Evolutionary conservation across 2,329 filamentous ascomycete species (phyloP).

Genomic region (Drechslera avenae): DNA sequence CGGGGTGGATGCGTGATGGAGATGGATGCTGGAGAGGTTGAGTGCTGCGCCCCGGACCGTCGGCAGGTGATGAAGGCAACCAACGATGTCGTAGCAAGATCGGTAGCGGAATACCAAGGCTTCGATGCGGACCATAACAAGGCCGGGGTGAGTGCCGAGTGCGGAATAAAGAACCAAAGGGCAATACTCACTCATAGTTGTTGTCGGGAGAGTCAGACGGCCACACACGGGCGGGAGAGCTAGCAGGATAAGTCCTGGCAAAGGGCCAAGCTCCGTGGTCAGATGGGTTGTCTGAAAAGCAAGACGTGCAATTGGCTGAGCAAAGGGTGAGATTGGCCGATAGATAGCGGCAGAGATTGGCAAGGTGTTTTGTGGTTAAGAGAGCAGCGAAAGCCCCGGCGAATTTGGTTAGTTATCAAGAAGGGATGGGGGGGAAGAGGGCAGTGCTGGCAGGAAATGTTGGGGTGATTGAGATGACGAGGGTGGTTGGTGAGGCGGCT

Average conservation of each 20-base stretch:
- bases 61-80: not conserved
- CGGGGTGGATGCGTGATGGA: conserved; percentile 1
- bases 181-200: conserved; percentile 27
- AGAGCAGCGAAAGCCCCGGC: conserved; percentile 2
- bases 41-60: conserved; percentile 8
- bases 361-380: not conserved
- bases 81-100: conserved; percentile 3
- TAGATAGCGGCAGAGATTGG: conserved; percentile 3
- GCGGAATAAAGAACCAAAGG: conserved; percentile 15
- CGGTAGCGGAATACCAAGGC: conserved; percentile 10
- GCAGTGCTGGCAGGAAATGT: conserved; percentile 1
- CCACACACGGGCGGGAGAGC: conserved; percentile 7
- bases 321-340: conserved; percentile 6
- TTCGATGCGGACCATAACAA: conserved; percentile 10
- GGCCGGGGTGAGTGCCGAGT: conserved; percentile 7
- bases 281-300: not conserved
- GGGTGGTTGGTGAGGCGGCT: conserved; percentile 8
- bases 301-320: conserved; percentile 8
- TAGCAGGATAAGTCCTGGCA: conserved; percentile 19
- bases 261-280: conserved; percentile 12
- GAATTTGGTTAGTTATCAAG: conserved; percentile 7
- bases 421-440: conserved; percentile 1
- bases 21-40: not conserved
- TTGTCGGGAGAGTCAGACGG: conserved; percentile 11
- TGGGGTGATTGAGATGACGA: conserved; percentile 3